A percentile compares a stretch with the other conserved stretches of the same genome.
Evolutionary conservation across 2,329 filamentous ascomycete species (phyloP).

Genomic region (Epichloe sp.): DNA sequence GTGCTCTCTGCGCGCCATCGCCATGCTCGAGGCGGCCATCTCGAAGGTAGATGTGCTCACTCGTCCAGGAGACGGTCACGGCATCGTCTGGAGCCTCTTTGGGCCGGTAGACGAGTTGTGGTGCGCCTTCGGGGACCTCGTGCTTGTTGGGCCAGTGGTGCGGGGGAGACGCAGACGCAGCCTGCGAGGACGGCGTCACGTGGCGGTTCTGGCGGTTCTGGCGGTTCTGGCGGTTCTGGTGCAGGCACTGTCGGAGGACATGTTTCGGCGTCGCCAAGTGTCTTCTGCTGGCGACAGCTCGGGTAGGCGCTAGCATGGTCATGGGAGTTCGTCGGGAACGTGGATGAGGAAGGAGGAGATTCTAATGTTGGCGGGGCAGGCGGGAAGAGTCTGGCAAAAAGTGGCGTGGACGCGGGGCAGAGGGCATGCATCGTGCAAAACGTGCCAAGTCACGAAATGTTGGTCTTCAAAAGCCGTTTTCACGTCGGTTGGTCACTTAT

Average conservation of each 20-base stretch:
- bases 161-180: not conserved
- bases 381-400: not conserved
- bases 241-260: not conserved
- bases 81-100: not conserved
- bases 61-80: conserved; percentile 15
- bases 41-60: conserved; percentile 17
- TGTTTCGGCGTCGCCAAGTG: not conserved
- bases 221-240: not conserved
- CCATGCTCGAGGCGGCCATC: conserved; percentile 9
- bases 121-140: conserved; percentile 7
- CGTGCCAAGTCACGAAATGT: not conserved
- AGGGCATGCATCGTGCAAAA: not conserved
- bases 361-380: too few species aligned
- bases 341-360: not conserved
- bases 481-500: too few species aligned
- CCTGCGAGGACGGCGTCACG: not conserved
- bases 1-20: conserved; percentile 8
- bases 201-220: too few species aligned
- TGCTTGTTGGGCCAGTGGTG: conserved; percentile 5
- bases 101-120: conserved; percentile 5
- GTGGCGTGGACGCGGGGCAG: not conserved
- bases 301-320: not conserved
- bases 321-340: not conserved
- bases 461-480: not conserved
- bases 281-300: not conserved